Base-by-base conservation (phyloP, 2,329 filamentous ascomycete species). In the Colletotrichum sansevieriae region DNA sequence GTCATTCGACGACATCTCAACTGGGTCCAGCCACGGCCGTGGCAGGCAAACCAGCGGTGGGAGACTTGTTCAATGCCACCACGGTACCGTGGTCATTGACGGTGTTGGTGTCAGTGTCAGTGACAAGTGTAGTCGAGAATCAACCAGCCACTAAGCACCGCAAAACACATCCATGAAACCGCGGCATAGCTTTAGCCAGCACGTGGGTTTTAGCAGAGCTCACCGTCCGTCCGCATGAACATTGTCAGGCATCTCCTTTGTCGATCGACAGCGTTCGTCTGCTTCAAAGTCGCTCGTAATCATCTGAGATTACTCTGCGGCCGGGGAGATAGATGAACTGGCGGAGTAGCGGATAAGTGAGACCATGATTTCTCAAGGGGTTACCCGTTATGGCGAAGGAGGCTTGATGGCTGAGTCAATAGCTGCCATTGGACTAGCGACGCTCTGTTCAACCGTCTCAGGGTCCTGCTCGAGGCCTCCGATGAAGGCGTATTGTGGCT, bases 91-190 rank as follows among this genome's bases (percentile, higher is more conserved):
- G 3, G 25, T 13, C n/a, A 15, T 41, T 20, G 12, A 20, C 18
- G 43, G 49, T 39, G 18, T 33, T 43, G 43, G 44, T 7, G 35
- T 29, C 9, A 7, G 29, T 29, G 29, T 57, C 9, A 29, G 25
- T 18, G 18, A 18, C 18, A 18, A 18, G 18, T 37, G 29, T 29
- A 29, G 25, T 20, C 44, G 22, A 18, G 49, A 35, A 56, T 43
- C 41, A 33, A 65, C 12, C 49, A 55, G 29, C 29, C 20, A 10
- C 25, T 4, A 13, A 58, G 47, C 20, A 43, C n/a, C 49, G 41
- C 41, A 55, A 41, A 22, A 64, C 18, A 35, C 41, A 39, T 29
- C 63, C 29, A 62, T 56, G 47, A 41, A 20, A 20, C 47, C 63
- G 35, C 44, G 51, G 39, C 43, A 57, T 35, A 51, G 43, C 25